These are phyloP conservation scores for Zymoseptoria crescenta DNA, from an alignment of 2,329 filamentous ascomycete genomes.

Conservation along the genomic window DNA sequence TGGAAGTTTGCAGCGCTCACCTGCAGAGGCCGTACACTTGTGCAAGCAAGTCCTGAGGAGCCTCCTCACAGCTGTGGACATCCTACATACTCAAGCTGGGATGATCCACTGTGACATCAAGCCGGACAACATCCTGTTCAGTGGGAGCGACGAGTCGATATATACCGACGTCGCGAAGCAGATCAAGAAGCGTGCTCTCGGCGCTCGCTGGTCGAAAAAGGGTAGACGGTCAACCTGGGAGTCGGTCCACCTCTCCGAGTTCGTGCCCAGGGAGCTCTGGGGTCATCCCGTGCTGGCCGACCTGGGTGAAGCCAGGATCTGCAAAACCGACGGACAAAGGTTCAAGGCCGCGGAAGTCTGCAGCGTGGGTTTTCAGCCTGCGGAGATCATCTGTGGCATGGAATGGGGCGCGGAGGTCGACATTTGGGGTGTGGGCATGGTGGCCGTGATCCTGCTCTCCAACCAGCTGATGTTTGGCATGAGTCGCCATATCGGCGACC, in stretches of 20 bases:
- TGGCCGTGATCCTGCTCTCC: not conserved
- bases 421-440: slow-evolving; percentile 1
- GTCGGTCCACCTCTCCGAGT: not conserved
- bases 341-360: not conserved
- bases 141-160: not conserved
- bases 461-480: not conserved
- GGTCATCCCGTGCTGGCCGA: not conserved
- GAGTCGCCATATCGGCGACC: not conserved
- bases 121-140: not conserved
- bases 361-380: not conserved
- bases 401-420: not conserved
- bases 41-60: not conserved
- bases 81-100: not conserved
- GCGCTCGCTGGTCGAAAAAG: not conserved
- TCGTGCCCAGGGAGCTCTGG: not conserved
- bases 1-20: not conserved
- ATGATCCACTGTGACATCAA: not conserved
- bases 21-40: not conserved
- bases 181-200: not conserved
- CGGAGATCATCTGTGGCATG: not conserved
- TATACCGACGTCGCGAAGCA: not conserved
- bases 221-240: not conserved
- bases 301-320: not conserved
- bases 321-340: not conserved
- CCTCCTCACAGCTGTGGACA: not conserved